Percentiles rank a stretch among this genome's conserved stretches.
Evolutionary conservation across 1,284 basidiomycete species (phyloP).

Genomic region (Quambalaria eucalypti): DNA sequence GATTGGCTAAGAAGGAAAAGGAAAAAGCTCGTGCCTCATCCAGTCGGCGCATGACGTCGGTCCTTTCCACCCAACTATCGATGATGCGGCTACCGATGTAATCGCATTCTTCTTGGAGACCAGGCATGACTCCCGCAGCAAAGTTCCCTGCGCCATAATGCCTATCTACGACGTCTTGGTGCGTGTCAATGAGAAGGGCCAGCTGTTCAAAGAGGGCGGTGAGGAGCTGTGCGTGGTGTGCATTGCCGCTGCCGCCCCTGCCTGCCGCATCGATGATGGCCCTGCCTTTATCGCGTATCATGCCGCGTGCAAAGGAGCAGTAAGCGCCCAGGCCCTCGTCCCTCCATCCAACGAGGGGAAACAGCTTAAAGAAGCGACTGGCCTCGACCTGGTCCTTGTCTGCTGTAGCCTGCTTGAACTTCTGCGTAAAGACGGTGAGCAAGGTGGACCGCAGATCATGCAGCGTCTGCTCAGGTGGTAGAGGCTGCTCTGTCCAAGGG

Average conservation of each 20-base stretch:
- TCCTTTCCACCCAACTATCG: constrained; percentile 71
- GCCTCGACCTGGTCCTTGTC: constrained; percentile 60
- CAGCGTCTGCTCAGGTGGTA: constrained; percentile 74
- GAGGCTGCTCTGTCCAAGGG: constrained; percentile 75
- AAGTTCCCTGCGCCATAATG: constrained; percentile 62
- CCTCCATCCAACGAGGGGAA: constrained; percentile 74
- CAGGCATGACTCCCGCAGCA: constrained; percentile 55
- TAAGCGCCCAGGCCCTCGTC: constrained; percentile 89
- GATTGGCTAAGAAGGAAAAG: constrained; percentile 7
- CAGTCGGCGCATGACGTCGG: constrained; percentile 17
- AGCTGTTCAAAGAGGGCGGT: constrained; percentile 89
- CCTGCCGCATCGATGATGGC: constrained; percentile 19
- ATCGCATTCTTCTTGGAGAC: constrained; percentile 77
- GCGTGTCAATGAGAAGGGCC: constrained; percentile 90
- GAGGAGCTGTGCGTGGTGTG: constrained; percentile 19
- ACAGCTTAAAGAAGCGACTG: constrained; percentile 89
- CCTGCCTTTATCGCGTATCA: constrained; percentile 54
- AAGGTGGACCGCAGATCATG: constrained; percentile 66
- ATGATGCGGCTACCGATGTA: constrained; percentile 67
- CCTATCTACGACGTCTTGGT: constrained; percentile 93
- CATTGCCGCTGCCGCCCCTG: constrained; percentile 8
- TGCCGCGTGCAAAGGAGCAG: constrained; percentile 79
- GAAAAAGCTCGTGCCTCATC: constrained; percentile 7
- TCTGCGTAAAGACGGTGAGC: constrained; percentile 64
- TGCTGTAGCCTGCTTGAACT: constrained; percentile 61